Base-by-base conservation (phyloP, 441 rosid species). In the Dalechampia spathulata region DNA sequence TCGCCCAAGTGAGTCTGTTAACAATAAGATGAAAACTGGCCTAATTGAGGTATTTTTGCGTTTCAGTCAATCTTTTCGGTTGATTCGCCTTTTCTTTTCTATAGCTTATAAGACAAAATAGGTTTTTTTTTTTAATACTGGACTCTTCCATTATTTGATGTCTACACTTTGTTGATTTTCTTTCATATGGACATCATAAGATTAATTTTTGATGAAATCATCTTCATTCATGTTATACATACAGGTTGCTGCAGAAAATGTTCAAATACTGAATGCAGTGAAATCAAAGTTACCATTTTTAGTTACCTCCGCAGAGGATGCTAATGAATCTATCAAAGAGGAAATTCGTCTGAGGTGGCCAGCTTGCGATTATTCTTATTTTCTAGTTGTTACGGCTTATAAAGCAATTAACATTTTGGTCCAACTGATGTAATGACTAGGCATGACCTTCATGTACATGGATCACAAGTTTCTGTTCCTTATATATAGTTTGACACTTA, bases 21-120 rank as follows among this genome's bases (percentile, higher is more conserved):
- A 93, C 73, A 83, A 71, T 82, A 87, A 85, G 63, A 85, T 89
- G 92, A 82, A 73, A 70, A 89, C 99, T n/a, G 97, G 99, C 34
- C 65, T 62, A 49, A 36, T 93, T 49, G 96, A 89, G 96, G 99
- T 89, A 76, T 37, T 14, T 7, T n/a, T 20, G 3, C 30, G 13
- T 17, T 46, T 22, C 27, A 5, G n/a, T n/a, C n/a, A n/a, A n/a
- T 36, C 63, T 11, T 10, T 15, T 58, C 28, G 34, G n/a, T n/a
- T n/a, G n/a, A n/a, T n/a, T n/a, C n/a, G n/a, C n/a, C n/a, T n/a
- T n/a, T n/a, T n/a, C n/a, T n/a, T n/a, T n/a, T n/a, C n/a, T n/a
- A n/a, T n/a, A n/a, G n/a, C n/a, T n/a, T n/a, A n/a, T n/a, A n/a
- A n/a, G n/a, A n/a, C n/a, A n/a, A n/a, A n/a, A n/a, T n/a, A n/a